A percentile compares a stretch with the other conserved stretches of the same genome.
phyloP scores from a whole-genome alignment of 2,329 filamentous ascomycete genomes.

The Ceratocystis alfenasii region DNA sequence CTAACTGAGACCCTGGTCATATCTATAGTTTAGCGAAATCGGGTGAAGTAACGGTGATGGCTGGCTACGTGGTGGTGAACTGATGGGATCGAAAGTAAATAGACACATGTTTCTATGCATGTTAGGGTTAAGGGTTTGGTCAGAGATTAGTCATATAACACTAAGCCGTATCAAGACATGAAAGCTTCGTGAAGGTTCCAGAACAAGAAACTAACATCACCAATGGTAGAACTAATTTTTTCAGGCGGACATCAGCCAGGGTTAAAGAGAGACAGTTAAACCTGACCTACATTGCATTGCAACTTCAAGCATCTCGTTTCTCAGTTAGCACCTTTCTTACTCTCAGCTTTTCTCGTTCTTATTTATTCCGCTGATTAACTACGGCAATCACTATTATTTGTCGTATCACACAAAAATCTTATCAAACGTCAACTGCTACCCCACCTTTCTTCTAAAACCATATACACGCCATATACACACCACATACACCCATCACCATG shows the following conservation, averaged over 20 bases:
- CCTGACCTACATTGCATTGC: neutral
- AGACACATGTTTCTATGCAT: accelerated
- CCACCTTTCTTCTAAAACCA: conserved; percentile 6
- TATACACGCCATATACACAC: too few species aligned
- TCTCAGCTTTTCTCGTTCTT: too few species aligned
- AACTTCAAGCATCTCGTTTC: neutral
- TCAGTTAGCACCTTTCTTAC: neutral
- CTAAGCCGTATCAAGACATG: neutral
- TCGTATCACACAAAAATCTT: conserved; percentile 4
- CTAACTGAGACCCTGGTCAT: neutral
- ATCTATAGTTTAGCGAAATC: conserved; percentile 15
- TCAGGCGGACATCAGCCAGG: neutral
- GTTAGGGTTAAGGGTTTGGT: neutral
- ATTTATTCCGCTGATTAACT: neutral
- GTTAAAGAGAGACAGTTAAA: neutral
- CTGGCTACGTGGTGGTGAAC: neutral
- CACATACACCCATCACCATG: conserved; percentile 14
- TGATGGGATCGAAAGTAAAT: neutral
- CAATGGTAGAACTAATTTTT: neutral
- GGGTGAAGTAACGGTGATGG: neutral
- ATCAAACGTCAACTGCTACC: conserved; percentile 13
- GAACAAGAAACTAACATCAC: conserved; percentile 17
- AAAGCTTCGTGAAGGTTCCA: conserved; percentile 22
- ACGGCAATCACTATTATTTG: neutral
- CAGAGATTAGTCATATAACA: conserved; percentile 3